phyloP scores from a whole-genome alignment of 257 asterid species.

The Solanum habrochaites region DNA sequence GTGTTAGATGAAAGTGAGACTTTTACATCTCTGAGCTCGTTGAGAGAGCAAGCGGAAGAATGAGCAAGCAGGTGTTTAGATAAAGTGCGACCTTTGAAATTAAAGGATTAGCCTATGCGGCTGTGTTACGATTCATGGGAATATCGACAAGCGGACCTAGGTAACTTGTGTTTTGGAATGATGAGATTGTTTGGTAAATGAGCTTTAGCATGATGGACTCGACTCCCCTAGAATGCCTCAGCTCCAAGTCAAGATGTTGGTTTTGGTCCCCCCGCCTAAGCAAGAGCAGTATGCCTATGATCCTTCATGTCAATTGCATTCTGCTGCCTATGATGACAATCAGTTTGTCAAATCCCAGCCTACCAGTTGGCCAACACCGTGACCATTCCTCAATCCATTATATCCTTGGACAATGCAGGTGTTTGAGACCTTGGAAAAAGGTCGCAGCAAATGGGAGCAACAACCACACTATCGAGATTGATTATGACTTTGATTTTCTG shows the following conservation, averaged over 20 bases:
- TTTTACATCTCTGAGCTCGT: neutral
- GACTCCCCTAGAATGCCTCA: neutral
- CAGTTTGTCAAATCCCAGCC: neutral
- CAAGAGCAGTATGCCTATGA: neutral
- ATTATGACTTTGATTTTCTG: no score
- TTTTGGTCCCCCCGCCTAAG: neutral
- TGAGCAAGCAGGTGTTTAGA: neutral
- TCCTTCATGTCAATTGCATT: neutral
- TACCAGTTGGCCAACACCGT: neutral
- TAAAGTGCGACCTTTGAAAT: neutral
- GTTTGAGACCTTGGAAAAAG: no score
- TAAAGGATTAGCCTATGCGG: neutral
- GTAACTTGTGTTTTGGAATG: slow-evolving; percentile 5
- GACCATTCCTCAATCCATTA: neutral
- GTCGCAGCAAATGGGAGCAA: no score
- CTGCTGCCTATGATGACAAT: neutral
- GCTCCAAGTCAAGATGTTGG: neutral
- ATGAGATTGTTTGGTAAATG: slow-evolving; percentile 47
- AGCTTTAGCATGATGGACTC: slow-evolving; percentile 31
- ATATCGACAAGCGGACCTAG: neutral
- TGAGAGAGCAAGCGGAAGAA: slow-evolving; percentile 4
- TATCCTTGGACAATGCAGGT: neutral
- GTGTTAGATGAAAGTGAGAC: neutral
- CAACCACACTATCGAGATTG: no score
- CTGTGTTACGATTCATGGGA: neutral